Base-by-base conservation (phyloP, 2,329 filamentous ascomycete genomes). In the Diaporthe vexans region DNA sequence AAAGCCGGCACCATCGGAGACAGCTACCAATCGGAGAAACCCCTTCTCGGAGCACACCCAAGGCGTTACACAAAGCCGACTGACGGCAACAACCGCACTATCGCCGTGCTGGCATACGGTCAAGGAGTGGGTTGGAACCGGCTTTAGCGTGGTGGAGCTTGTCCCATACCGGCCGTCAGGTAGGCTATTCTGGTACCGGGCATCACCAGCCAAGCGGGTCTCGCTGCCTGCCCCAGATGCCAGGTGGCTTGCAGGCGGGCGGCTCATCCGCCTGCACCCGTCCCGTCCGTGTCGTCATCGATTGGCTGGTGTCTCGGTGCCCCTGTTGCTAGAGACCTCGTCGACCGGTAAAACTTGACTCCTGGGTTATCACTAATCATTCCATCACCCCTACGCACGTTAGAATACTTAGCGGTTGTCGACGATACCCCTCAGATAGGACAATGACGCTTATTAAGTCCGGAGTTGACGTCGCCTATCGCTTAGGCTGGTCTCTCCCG, bases 361-460 rank as follows among this genome's bases (percentile, higher is more conserved):
- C 43, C 29, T 67, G 46, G 8, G 11, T 13, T 40, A 65, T 67
- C 63, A 67, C 63, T 67, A 52, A 67, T 67, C 63, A 67, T 37
- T 24, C 11, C 5, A 33, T 7, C 46, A 52, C n/a, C 6, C 13
- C 17, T 8, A 35, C 29, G 15, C 43, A 9, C 13, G 5, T 33
- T 52, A 6, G 11, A 37, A 15, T 17, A 8, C 3, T 6, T 48
- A 24, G 63, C 26, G 11, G 10, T n/a, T 51, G 43, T n/a, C 21
- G n/a, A n/a, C 10, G 7, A 48, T 37, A 17, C 63, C 63, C 46
- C 46, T 35, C 29, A 37, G 33, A 52, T 37, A 51, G 29, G 46
- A 52, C 3, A 10, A 13, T 43, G 63, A 37, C 13, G 46, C 37
- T 52, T 37, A 37, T 51, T 52, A 52, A 67, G 8, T 24, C 21